Percentiles rank a stretch among this genome's conserved stretches.
Evolutionary conservation across 441 rosid species (phyloP).

Genomic region (Erodium trifolium): DNA sequence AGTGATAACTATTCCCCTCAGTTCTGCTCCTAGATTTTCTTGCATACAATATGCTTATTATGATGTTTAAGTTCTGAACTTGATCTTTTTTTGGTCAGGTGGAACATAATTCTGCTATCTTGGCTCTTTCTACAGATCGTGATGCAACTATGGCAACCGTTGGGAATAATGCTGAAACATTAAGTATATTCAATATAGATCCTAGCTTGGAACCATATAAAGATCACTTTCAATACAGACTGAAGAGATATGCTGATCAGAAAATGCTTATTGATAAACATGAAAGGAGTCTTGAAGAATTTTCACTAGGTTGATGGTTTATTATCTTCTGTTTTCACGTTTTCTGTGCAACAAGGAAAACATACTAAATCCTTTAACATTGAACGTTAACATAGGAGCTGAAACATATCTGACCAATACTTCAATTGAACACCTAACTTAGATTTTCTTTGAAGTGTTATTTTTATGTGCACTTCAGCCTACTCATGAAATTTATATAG

Average conservation of each 20-base stretch:
- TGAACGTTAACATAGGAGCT: background rate
- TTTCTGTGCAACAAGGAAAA: background rate
- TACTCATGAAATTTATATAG: background rate
- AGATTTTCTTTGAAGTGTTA: background rate
- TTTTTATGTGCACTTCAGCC: background rate
- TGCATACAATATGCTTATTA: background rate
- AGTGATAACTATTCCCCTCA: background rate
- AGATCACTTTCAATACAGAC: constrained; percentile 57
- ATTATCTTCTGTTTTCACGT: constrained; percentile 1
- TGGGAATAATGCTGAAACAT: constrained; percentile 34
- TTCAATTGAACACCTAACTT: background rate
- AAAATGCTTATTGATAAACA: constrained; percentile 44
- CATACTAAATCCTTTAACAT: background rate
- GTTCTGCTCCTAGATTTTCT: constrained; percentile 2
- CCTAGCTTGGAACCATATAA: constrained; percentile 45
- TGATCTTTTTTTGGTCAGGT: constrained; percentile 23
- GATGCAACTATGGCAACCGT: constrained; percentile 28
- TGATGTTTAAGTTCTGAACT: background rate
- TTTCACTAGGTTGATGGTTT: constrained; percentile 46
- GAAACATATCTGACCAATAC: constrained; percentile 5
- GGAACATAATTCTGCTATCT: constrained; percentile 25
- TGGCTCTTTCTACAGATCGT: constrained; percentile 43
- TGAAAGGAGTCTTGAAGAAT: constrained; percentile 72
- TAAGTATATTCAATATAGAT: constrained; percentile 46
- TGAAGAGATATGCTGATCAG: constrained; percentile 45